Evolutionary conservation across 1,139 yeast species (phyloP).

Genomic region (Martiniozyma asiatica): DNA sequence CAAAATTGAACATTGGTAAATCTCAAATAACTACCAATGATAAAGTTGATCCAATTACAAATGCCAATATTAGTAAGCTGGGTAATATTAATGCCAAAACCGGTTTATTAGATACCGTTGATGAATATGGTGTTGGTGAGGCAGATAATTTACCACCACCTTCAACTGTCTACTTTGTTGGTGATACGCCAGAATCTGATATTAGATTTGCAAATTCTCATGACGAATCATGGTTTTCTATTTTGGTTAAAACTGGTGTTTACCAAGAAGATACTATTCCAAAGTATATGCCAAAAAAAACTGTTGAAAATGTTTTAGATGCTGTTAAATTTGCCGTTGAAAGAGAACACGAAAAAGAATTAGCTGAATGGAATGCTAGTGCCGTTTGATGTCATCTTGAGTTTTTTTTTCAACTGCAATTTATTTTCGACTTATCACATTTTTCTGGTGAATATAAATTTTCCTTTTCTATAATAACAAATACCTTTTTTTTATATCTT

Average conservation of each 20-base stretch:
- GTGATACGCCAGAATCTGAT: slow-evolving; percentile 89
- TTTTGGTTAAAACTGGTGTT: slow-evolving; percentile 78
- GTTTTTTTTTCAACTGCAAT: too few relatives aligned
- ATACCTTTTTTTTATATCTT: background rate
- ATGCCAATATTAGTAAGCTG: slow-evolving; percentile 21
- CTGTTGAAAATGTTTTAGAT: slow-evolving; percentile 61
- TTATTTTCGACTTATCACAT: too few relatives aligned
- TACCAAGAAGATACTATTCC: slow-evolving; percentile 72
- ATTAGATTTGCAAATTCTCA: slow-evolving; percentile 80
- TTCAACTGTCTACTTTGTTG: slow-evolving; percentile 77
- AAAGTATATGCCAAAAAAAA: slow-evolving; percentile 64
- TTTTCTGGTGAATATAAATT: too few relatives aligned
- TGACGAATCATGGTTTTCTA: slow-evolving; percentile 74
- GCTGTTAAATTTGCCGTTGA: slow-evolving; percentile 78
- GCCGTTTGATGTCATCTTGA: too few relatives aligned
- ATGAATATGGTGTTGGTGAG: background rate
- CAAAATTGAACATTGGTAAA: too few relatives aligned
- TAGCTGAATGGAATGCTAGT: slow-evolving; percentile 50
- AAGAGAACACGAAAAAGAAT: slow-evolving; percentile 60
- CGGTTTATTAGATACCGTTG: too few relatives aligned
- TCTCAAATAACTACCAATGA: too few relatives aligned
- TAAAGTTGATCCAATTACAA: too few relatives aligned
- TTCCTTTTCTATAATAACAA: background rate
- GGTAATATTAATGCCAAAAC: too few relatives aligned
- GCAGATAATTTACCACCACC: slow-evolving; percentile 58